These are phyloP conservation scores for Mycosphaerella arachidis DNA, from an alignment of 2,329 filamentous ascomycete genomes.

Conservation along the genomic window DNA sequence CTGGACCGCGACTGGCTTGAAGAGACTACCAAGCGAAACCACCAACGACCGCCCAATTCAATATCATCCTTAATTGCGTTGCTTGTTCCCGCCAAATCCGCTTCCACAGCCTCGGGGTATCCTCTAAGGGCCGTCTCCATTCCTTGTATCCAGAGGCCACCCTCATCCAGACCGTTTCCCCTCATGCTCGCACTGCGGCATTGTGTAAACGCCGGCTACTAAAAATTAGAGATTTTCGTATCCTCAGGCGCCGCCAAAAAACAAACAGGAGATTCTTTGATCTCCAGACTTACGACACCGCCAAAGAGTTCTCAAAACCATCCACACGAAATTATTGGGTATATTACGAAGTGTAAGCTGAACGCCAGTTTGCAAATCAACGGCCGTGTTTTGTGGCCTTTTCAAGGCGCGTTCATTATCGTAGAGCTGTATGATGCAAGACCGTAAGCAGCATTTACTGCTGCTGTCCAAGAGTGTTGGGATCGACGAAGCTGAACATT, in stretches of 20 bases:
- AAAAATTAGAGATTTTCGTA: conserved; percentile 6
- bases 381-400: conserved; percentile 11
- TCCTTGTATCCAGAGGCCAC: neutral
- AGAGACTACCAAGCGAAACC: neutral
- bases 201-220: conserved; percentile 2
- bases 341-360: conserved; percentile 22
- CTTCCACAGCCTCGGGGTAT: neutral
- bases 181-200: conserved; percentile 6
- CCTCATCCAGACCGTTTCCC: neutral
- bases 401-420: conserved; percentile 16
- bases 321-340: conserved; percentile 24
- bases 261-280: neutral
- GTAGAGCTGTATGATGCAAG: conserved; percentile 15
- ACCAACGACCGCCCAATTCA: neutral
- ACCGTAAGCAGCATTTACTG: conserved; percentile 14
- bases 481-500: conserved; percentile 46
- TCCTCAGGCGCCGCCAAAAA: neutral
- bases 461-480: conserved; percentile 32
- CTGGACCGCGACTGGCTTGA: neutral
- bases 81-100: neutral
- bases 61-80: neutral
- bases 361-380: conserved; percentile 15
- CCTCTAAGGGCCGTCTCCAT: conserved; percentile 1
- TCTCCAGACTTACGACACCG: conserved; percentile 2
- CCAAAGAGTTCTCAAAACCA: conserved; percentile 14